Conservation (phyloP, 2,329 filamentous ascomycete species). For the Sporothrix mexicana region DNA sequence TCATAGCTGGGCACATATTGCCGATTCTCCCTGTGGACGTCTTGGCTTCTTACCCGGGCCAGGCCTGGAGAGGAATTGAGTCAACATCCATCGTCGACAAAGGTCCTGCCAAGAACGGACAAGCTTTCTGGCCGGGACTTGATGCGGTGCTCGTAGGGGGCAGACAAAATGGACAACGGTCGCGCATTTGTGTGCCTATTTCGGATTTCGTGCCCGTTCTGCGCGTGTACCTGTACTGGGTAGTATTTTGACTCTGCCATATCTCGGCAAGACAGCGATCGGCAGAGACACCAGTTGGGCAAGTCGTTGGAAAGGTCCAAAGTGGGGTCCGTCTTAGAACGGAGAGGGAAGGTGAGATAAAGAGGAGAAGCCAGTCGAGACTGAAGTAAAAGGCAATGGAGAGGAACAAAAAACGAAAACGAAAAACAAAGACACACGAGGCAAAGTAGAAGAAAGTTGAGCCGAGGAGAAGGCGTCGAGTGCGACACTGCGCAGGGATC, state of each 20-base stretch:
- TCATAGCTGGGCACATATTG: neutral
- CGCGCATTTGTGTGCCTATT: neutral
- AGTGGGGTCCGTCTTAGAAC: neutral
- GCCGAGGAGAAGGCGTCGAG: slow-evolving; percentile 15
- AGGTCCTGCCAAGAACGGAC: slow-evolving; percentile 30
- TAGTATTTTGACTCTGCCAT: neutral
- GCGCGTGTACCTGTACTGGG: too few relatives aligned
- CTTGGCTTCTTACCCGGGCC: slow-evolving; percentile 8
- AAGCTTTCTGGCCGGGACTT: slow-evolving; percentile 23
- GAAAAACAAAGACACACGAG: neutral
- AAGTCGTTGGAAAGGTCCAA: neutral
- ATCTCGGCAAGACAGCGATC: slow-evolving; percentile 26
- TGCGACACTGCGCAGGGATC: neutral
- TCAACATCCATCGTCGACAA: neutral
- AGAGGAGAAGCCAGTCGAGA: neutral
- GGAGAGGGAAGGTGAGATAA: slow-evolving; percentile 26
- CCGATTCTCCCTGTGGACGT: neutral
- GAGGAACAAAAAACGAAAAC: neutral
- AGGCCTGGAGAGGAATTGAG: neutral
- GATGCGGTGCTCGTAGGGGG: neutral
- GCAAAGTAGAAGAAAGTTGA: neutral
- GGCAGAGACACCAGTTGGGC: slow-evolving; percentile 4
- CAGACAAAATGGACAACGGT: neutral
- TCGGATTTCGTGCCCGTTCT: neutral
- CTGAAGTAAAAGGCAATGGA: neutral